phyloP scores from a whole-genome alignment of 495 filamentous ascomycete genomes.

The Lophiostoma macrostomum region DNA sequence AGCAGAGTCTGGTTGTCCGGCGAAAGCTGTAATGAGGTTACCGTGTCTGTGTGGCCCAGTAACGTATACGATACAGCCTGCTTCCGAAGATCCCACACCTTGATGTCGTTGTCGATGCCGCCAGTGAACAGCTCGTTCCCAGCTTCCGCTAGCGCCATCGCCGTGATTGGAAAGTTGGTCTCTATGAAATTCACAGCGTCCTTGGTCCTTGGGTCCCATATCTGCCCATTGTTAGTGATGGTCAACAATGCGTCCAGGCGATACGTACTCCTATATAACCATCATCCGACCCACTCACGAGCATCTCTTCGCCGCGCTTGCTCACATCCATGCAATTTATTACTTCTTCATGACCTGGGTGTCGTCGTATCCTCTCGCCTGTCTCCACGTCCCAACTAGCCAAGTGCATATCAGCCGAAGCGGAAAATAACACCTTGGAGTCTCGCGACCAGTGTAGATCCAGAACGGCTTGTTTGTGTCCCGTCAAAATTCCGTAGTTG shows the following conservation, averaged over 20 bases:
- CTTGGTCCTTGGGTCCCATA: conserved; percentile 96
- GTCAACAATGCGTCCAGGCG: too few species aligned
- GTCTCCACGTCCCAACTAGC: conserved; percentile 94
- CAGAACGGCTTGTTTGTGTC: conserved; percentile 84
- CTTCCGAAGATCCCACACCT: conserved; percentile 94
- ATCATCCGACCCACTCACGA: conserved; percentile 88
- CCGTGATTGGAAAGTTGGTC: conserved; percentile 90
- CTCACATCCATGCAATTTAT: conserved; percentile 87
- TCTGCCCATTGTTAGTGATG: too few species aligned
- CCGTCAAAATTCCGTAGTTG: conserved; percentile 83
- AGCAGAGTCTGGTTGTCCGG: conserved; percentile 88
- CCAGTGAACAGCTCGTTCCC: conserved; percentile 95
- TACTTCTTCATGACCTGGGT: conserved; percentile 90
- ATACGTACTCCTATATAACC: conserved; percentile 70
- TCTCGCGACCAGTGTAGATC: conserved; percentile 97
- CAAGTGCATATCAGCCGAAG: conserved; percentile 86
- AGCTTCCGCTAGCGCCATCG: conserved; percentile 83
- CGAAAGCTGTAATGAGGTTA: conserved; percentile 85
- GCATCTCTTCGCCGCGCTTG: conserved; percentile 81
- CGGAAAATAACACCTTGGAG: conserved; percentile 84
- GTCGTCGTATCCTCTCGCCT: conserved; percentile 80
- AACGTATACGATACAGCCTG: conserved; percentile 82
- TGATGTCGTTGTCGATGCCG: conserved; percentile 95
- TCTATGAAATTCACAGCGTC: conserved; percentile 81
- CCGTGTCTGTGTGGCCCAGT: conserved; percentile 84